Evolutionary conservation across 2,329 filamentous ascomycete species (phyloP), one percentile per base, ranked within the genome.

Genomic region (Apiospora hydei): DNA sequence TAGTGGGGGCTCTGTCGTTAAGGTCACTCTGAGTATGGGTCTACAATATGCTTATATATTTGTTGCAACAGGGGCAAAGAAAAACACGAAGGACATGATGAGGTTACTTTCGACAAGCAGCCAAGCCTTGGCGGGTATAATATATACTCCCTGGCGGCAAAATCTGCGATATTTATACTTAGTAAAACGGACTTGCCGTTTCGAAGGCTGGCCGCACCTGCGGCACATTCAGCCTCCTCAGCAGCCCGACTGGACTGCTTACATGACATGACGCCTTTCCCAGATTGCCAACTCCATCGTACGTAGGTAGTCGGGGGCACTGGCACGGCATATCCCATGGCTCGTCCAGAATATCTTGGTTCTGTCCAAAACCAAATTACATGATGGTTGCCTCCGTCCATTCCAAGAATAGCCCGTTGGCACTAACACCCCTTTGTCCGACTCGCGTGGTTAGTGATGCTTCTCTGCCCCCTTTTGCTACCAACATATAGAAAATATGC

Each of bases 101-200:
- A 41, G 34, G 57, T 64, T 41, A 41, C 34, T 38, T 41, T 21
- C 30, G 13, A 41, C 34, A 21, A 61, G 7, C 34, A 34, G 57
- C 34, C 57, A n/a, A 64, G 21, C 57, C 34, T 64, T 64, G 57
- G 57, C 34, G 53, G n/a, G 53, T 38, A 38, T 61, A 38, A 21
- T 21, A n/a, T 38, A n/a, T n/a, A n/a, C 18, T 14, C 21, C 24
- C 14, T 7, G 16, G 16, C 8, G 14, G 16, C 30, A 38, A 38
- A 38, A 21, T 6, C 16, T 10, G 30, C 30, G 21, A 16, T 61
- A 30, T 53, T 13, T 34, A 64, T n/a, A 64, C 11, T 16, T 16
- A 1, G 18, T 18, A 24, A 21, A 34, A 16, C 6, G 16, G 26
- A 21, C 0, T 34, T 21, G 11, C n/a, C 30, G 57, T 41, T 41